Conservation (phyloP, 768 basidiomycete species). For the Collybiopsis confluens region DNA sequence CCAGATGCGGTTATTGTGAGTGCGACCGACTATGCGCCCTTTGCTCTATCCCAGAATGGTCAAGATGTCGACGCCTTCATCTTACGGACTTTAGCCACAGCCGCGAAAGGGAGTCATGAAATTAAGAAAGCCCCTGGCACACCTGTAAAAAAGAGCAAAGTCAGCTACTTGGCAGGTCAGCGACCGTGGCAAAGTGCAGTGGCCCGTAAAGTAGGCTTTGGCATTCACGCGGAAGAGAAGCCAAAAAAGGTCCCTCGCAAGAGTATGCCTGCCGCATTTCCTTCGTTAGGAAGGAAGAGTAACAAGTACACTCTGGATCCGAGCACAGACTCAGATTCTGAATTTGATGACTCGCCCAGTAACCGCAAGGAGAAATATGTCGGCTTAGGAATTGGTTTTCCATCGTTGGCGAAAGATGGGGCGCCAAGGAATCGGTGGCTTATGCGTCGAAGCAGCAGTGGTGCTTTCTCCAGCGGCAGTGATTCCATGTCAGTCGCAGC, state of each 20-base stretch:
- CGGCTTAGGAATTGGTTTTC: conserved; percentile 65
- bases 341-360: conserved; percentile 62
- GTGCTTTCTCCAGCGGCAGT: conserved; percentile 75
- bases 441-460: conserved; percentile 76
- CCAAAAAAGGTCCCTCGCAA: conserved; percentile 58
- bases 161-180: conserved; percentile 49
- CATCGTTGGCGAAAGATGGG: conserved; percentile 26
- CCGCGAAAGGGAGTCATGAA: conserved; percentile 41
- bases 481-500: conserved; percentile 52
- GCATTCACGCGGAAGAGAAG: conserved; percentile 33
- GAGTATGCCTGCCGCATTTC: conserved; percentile 73
- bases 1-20: conserved; percentile 44
- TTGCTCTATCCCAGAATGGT: conserved; percentile 16
- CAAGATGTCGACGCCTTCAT: conserved; percentile 69
- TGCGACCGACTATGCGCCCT: conserved; percentile 23
- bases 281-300: conserved; percentile 30
- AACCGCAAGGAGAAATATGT: conserved; percentile 50
- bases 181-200: conserved; percentile 83
- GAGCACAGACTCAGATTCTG: conserved; percentile 59
- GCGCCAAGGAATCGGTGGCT: conserved; percentile 53
- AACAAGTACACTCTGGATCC: conserved; percentile 30
- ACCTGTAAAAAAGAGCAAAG: conserved; percentile 74
- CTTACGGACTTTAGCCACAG: conserved; percentile 58
- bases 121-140: conserved; percentile 72
- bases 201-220: conserved; percentile 57